Evolutionary conservation across 805 yeast genomes (phyloP).

Genomic region (Monosporozyma siamensis): DNA sequence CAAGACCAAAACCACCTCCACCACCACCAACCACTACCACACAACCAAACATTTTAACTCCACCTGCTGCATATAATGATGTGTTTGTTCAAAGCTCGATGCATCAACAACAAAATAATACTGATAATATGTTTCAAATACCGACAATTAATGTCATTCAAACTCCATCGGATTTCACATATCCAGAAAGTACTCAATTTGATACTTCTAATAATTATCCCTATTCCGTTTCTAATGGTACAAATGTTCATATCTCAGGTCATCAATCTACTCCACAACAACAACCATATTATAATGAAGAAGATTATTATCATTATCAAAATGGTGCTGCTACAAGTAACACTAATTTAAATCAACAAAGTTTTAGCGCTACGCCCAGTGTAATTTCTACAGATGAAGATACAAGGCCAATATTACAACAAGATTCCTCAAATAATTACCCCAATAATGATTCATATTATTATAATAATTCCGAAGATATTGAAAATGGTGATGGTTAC

Average conservation of each 20-base stretch:
- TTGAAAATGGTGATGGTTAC: conserved; percentile 18
- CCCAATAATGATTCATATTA: not conserved
- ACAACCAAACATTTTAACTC: conserved; percentile 11
- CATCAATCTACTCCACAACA: conserved; percentile 2
- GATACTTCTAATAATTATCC: conserved; percentile 4
- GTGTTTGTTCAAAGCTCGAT: conserved; percentile 9
- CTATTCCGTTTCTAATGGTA: not conserved
- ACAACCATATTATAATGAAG: conserved; percentile 17
- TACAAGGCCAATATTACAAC: conserved; percentile 20
- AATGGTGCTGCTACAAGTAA: conserved; percentile 6
- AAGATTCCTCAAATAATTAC: not conserved
- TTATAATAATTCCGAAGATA: conserved; percentile 10
- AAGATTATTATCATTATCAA: conserved; percentile 16
- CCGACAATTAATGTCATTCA: conserved; percentile 25
- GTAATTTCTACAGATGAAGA: conserved; percentile 10
- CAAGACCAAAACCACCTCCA: not conserved
- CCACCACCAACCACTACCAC: conserved; percentile 5
- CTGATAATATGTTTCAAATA: conserved; percentile 9
- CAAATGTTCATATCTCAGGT: not conserved
- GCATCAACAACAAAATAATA: conserved; percentile 1
- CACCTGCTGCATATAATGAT: conserved; percentile 18
- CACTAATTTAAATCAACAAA: not conserved
- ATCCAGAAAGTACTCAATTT: conserved; percentile 6
- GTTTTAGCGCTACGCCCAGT: conserved; percentile 5
- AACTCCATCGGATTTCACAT: conserved; percentile 18